phyloP scores from a whole-genome alignment of 228 moss, liverwort and hornwort genomes.

The Sphagnum magellanicum region DNA sequence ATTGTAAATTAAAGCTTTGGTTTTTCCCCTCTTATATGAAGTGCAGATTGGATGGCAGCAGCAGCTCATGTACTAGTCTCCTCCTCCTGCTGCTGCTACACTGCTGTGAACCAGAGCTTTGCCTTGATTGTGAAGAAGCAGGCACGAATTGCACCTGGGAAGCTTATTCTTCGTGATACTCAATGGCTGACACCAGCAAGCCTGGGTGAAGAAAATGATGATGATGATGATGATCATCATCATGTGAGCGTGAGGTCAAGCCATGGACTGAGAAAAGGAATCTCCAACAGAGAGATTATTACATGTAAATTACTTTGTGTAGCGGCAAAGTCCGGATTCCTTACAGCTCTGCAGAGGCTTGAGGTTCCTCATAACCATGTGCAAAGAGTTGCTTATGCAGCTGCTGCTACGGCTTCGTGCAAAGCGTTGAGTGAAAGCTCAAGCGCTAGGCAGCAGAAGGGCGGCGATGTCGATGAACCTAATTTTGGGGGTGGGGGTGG shows the following conservation, averaged over 20 bases:
- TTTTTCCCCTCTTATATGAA: no score
- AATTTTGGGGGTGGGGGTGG: constrained; percentile 32
- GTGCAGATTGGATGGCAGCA: no score
- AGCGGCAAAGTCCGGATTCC: constrained; percentile 16
- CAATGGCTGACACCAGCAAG: constrained; percentile 14
- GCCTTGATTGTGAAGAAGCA: neutral
- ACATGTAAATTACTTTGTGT: neutral
- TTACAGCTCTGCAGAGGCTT: constrained; percentile 28
- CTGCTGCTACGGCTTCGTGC: constrained; percentile 6
- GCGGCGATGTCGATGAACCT: constrained; percentile 21
- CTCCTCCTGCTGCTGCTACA: constrained; percentile 20
- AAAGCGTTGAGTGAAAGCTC: constrained; percentile 25
- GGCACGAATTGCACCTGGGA: constrained; percentile 9
- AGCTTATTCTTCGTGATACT: neutral
- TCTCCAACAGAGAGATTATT: neutral
- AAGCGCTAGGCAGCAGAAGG: constrained; percentile 15
- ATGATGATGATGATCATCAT: neutral
- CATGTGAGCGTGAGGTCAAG: neutral
- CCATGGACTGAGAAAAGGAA: constrained; percentile 5
- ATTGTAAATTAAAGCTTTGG: no score
- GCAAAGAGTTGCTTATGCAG: neutral
- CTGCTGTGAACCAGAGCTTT: constrained; percentile 3
- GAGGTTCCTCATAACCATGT: constrained; percentile 13
- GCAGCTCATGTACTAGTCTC: neutral
- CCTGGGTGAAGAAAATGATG: neutral